Base-by-base conservation (phyloP, 148 eudicot genomes). In the Euryodendron excelsum region DNA sequence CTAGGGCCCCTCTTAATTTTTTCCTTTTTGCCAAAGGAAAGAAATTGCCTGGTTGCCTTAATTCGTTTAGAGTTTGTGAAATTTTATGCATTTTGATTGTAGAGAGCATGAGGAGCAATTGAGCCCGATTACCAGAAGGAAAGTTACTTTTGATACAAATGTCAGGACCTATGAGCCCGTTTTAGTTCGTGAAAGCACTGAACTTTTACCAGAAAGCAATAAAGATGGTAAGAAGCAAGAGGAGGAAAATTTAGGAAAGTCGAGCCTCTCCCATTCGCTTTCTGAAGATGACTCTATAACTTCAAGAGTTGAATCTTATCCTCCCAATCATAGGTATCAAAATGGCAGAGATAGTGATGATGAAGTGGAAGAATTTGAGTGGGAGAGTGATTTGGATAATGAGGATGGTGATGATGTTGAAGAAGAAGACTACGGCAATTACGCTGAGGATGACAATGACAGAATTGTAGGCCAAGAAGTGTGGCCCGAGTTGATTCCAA, bases 61-160 rank as follows among this genome's bases (percentile, higher is more conserved):
- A 39, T 70, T 17, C 12, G 33, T 1, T 25, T 45, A 25, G 33
- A 25, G 15, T 62, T 65, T 70, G 30, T 53, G 10, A 52, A 61
- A 72, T 28, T 50, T 50, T 36, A 30, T 59, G 58, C 60, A 60
- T 47, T 79, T 60, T 82, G 69, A 44, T 78, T 78, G 68, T 59
- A 81, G 88, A 79, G 79, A 61, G 80, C 70, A 74, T 56, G 90
- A 82, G 76, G 89, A 84, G 67, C 82, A 82, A 79, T 62, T 67
- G 81, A 87, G 84, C 76, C 76, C 65, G 27, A 84, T 76, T 47
- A 61, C 86, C 28, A 81, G 75, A 44, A 93, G 89, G 81, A 90
- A 82, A 81, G 98, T 91, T 68, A 89, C 94, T 27, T 92, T 92
- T 81, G 89, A 89, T 85, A 79, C 91, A 64, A 91, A 90, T 83